These are phyloP conservation scores for Vitis hybrid DNA, from an alignment of 177 flowering plant genomes.

Conservation along the genomic window DNA sequence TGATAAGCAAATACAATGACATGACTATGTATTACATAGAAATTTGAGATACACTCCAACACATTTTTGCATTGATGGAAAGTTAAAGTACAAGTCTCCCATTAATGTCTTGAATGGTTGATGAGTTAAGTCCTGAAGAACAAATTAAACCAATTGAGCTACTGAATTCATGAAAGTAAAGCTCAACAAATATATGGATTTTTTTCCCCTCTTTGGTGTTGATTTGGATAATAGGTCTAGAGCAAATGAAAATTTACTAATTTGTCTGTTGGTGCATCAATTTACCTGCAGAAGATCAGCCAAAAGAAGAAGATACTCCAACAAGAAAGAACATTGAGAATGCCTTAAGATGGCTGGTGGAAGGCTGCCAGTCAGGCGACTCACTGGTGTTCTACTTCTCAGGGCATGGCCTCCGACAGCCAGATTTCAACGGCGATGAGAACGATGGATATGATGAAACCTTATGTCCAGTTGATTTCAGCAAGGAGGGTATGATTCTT, in stretches of 20 bases:
- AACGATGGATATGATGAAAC: constrained; percentile 80
- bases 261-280: not conserved
- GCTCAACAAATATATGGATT: too few species aligned
- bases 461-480: constrained; percentile 71
- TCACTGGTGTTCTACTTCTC: constrained; percentile 75
- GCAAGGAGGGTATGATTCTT: constrained; percentile 52
- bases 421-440: constrained; percentile 49
- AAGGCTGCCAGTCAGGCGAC: constrained; percentile 54
- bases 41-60: too few species aligned
- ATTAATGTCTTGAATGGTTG: too few species aligned
- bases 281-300: constrained; percentile 47
- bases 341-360: constrained; percentile 61
- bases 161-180: too few species aligned
- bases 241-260: not conserved
- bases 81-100: too few species aligned
- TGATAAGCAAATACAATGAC: too few species aligned
- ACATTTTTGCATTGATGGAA: too few species aligned
- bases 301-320: constrained; percentile 24
- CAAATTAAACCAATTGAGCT: too few species aligned
- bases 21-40: too few species aligned
- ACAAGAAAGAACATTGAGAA: constrained; percentile 52
- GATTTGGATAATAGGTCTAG: not conserved
- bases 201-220: too few species aligned
- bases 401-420: constrained; percentile 64
- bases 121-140: too few species aligned